Conservation (phyloP, 768 basidiomycete species). For the Boletus rufocinnamomeus region DNA sequence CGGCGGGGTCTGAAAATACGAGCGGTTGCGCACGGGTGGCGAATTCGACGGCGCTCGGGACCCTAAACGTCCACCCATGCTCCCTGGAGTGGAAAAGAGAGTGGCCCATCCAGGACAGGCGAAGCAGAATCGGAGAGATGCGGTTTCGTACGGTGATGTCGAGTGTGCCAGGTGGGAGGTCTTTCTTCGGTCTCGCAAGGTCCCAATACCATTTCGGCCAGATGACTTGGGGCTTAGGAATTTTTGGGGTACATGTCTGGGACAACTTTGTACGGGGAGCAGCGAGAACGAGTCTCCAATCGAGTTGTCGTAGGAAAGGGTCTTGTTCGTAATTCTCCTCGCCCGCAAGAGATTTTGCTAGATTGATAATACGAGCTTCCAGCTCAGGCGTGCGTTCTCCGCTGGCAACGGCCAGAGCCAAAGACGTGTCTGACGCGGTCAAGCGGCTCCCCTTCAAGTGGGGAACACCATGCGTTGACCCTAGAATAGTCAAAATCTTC, state of each 20-base stretch:
- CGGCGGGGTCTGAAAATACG: slow-evolving; percentile 62
- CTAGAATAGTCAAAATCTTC: slow-evolving; percentile 49
- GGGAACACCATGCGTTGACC: slow-evolving; percentile 47
- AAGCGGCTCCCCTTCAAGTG: slow-evolving; percentile 47
- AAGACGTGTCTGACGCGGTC: slow-evolving; percentile 40
- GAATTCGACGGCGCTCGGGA: slow-evolving; percentile 51
- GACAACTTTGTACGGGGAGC: slow-evolving; percentile 2
- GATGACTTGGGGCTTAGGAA: slow-evolving; percentile 45
- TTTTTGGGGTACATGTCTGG: slow-evolving; percentile 17
- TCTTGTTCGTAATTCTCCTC: slow-evolving; percentile 36
- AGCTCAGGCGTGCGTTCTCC: slow-evolving; percentile 42
- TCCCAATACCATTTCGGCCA: slow-evolving; percentile 99
- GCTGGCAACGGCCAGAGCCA: slow-evolving; percentile 49
- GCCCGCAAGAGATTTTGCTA: slow-evolving; percentile 43
- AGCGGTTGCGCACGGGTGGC: slow-evolving; percentile 49
- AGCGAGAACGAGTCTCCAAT: slow-evolving; percentile 54
- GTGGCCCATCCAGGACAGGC: slow-evolving; percentile 83
- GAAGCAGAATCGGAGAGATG: slow-evolving; percentile 81
- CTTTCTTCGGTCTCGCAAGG: slow-evolving; percentile 71
- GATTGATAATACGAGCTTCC: slow-evolving; percentile 37
- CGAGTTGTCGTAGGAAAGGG: slow-evolving; percentile 64
- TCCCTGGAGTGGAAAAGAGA: slow-evolving; percentile 84
- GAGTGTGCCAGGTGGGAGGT: slow-evolving; percentile 64
- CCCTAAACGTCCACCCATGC: slow-evolving; percentile 91
- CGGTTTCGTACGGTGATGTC: slow-evolving; percentile 86